These are phyloP conservation scores for Saururus chinensis DNA, from an alignment of 164 flowering plant genomes.

Conservation along the genomic window DNA sequence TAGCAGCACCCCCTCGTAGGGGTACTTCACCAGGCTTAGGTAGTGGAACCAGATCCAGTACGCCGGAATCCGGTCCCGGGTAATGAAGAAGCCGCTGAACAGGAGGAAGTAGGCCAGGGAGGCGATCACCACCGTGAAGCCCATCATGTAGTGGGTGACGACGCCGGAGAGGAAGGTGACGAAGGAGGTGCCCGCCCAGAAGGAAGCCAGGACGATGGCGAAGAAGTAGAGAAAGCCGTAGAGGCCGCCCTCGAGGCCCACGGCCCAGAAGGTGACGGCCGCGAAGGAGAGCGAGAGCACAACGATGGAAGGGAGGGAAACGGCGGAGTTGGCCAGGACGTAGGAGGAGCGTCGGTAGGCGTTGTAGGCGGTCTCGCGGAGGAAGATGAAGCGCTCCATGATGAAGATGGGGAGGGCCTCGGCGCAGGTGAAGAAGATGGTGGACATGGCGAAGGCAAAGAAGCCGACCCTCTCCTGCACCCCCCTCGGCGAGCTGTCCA, in stretches of 20 bases:
- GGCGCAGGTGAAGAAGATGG: constrained; percentile 91
- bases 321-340: constrained; percentile 57
- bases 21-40: constrained; percentile 75
- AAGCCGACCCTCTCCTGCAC: constrained; percentile 78
- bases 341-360: constrained; percentile 90
- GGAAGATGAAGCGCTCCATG: constrained; percentile 84
- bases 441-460: constrained; percentile 96
- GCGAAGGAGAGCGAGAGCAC: constrained; percentile 61
- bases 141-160: constrained; percentile 69
- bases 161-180: constrained; percentile 89
- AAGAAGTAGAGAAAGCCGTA: constrained; percentile 66
- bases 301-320: constrained; percentile 49
- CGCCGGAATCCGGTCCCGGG: constrained; percentile 54
- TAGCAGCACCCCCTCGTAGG: constrained; percentile 63
- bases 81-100: constrained; percentile 88
- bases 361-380: constrained; percentile 92
- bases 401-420: constrained; percentile 88
- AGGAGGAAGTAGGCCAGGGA: constrained; percentile 72
- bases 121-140: constrained; percentile 74
- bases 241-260: constrained; percentile 69
- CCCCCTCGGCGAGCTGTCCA: constrained; percentile 77
- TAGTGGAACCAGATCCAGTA: constrained; percentile 98
- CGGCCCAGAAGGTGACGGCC: constrained; percentile 58
- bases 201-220: constrained; percentile 46
- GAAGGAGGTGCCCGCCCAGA: constrained; percentile 92